A percentile compares a stretch with the other conserved stretches of the same genome.
Evolutionary conservation across 2,329 filamentous ascomycete genomes (phyloP).

Genomic region (Capronia americana): DNA sequence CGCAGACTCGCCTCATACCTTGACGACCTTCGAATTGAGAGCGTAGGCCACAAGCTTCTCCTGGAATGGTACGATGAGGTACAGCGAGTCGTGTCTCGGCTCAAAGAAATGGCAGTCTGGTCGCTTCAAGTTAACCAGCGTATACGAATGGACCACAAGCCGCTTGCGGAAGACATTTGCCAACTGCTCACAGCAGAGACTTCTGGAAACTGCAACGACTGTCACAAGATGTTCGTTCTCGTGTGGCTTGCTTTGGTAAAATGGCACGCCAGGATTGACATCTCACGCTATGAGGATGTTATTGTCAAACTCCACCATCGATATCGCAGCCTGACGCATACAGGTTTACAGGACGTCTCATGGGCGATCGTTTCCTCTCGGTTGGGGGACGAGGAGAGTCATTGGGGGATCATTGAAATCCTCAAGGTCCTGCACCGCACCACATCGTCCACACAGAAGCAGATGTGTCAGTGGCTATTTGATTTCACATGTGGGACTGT

Average conservation of each 20-base stretch:
- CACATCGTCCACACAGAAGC: neutral
- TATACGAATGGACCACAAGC: neutral
- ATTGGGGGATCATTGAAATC: constrained; percentile 7
- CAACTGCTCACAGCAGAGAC: constrained; percentile 1
- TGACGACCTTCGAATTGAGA: neutral
- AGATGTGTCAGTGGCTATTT: constrained; percentile 13
- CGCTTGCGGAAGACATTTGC: neutral
- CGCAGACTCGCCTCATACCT: constrained; percentile 6
- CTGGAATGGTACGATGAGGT: constrained; percentile 6
- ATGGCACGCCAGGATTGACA: constrained; percentile 5
- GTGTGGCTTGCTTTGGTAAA: constrained; percentile 11
- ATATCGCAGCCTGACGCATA: constrained; percentile 6
- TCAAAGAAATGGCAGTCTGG: constrained; percentile 5
- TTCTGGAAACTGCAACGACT: constrained; percentile 5
- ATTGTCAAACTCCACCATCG: neutral
- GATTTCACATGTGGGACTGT: neutral
- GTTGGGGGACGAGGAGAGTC: neutral
- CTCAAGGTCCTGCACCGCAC: constrained; percentile 12
- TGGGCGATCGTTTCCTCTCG: constrained; percentile 16
- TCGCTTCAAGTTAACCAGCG: neutral
- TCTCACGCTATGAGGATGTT: constrained; percentile 7
- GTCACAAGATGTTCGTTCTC: constrained; percentile 14
- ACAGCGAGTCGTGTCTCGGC: neutral
- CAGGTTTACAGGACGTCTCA: constrained; percentile 11
- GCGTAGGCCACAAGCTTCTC: neutral